These are phyloP conservation scores for Cladobotryum mycophilum DNA, from an alignment of 2,329 filamentous ascomycete genomes.

Conservation along the genomic window DNA sequence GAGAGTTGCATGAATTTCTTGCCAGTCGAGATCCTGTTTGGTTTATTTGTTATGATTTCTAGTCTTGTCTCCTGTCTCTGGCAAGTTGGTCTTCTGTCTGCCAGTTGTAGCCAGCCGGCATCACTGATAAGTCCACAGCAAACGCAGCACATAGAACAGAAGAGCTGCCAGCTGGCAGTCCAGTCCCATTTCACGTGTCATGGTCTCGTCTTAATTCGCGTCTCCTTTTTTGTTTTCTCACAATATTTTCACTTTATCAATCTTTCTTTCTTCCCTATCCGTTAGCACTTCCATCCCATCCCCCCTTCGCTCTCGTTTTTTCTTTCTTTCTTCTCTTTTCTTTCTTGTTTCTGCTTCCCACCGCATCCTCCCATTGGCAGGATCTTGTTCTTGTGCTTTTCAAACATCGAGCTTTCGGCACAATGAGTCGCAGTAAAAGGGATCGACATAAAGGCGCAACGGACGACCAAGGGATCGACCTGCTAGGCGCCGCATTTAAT, in stretches of 20 bases:
- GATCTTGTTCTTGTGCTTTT: not conserved
- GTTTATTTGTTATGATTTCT: too few relatives aligned
- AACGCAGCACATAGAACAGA: too few relatives aligned
- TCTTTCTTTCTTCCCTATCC: not conserved
- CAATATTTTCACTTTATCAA: not conserved
- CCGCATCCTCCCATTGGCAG: not conserved
- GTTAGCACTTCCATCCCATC: not conserved
- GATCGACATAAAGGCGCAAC: constrained; percentile 3
- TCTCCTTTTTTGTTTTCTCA: not conserved
- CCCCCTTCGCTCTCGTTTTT: not conserved
- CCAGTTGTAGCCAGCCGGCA: too few relatives aligned
- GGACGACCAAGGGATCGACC: constrained; percentile 11
- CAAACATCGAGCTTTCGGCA: not conserved
- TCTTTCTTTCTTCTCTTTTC: not conserved
- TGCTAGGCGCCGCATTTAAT: constrained; percentile 16
- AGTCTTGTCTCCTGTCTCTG: too few relatives aligned
- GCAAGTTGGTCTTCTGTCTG: too few relatives aligned
- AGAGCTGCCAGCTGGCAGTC: constrained; percentile 11
- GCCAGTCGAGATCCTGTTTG: too few relatives aligned
- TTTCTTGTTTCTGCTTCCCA: not conserved
- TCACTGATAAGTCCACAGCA: too few relatives aligned
- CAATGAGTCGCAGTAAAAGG: constrained; percentile 14
- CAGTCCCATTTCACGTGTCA: not conserved
- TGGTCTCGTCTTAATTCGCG: constrained; percentile 3
- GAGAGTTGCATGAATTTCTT: too few relatives aligned